These are phyloP conservation scores for Heimioporus sp. DNA, from an alignment of 768 basidiomycete species.

Conservation along the genomic window DNA sequence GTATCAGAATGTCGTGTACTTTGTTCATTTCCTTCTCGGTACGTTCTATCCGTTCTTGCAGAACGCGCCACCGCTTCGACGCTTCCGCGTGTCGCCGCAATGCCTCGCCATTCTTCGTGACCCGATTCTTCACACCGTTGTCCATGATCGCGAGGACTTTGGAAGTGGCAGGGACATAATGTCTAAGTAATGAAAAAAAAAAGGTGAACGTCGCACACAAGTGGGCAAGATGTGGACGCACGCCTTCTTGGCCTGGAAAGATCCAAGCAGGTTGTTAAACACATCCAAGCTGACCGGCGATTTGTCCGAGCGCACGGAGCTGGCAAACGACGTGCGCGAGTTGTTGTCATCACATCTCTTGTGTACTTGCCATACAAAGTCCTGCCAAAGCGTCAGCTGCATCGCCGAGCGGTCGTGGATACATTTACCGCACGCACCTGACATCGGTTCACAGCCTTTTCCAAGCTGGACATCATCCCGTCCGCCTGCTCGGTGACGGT, in stretches of 20 bases:
- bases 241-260: conserved; percentile 89
- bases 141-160: conserved; percentile 93
- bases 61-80: conserved; percentile 77
- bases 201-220: conserved; percentile 11
- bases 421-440: conserved; percentile 53
- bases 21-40: conserved; percentile 83
- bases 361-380: conserved; percentile 85
- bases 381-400: conserved; percentile 40
- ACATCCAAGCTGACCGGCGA: conserved; percentile 55
- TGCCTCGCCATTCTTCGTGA: conserved; percentile 96
- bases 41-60: conserved; percentile 75
- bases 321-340: conserved; percentile 40
- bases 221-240: conserved; percentile 34
- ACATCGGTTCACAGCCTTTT: conserved; percentile 90
- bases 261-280: conserved; percentile 65
- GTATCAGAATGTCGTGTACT: conserved; percentile 57
- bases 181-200: conserved; percentile 61
- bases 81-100: conserved; percentile 88
- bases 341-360: conserved; percentile 49
- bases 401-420: neutral
- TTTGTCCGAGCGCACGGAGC: conserved; percentile 50
- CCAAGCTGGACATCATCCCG: conserved; percentile 95
- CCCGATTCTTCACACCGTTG: conserved; percentile 88
- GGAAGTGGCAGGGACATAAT: conserved; percentile 91
- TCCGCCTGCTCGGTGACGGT: conserved; percentile 94